Evolutionary conservation across 2,329 filamentous ascomycete genomes (phyloP), one percentile per base, ranked within the genome.

Genomic region (Metarhizium robertsii): DNA sequence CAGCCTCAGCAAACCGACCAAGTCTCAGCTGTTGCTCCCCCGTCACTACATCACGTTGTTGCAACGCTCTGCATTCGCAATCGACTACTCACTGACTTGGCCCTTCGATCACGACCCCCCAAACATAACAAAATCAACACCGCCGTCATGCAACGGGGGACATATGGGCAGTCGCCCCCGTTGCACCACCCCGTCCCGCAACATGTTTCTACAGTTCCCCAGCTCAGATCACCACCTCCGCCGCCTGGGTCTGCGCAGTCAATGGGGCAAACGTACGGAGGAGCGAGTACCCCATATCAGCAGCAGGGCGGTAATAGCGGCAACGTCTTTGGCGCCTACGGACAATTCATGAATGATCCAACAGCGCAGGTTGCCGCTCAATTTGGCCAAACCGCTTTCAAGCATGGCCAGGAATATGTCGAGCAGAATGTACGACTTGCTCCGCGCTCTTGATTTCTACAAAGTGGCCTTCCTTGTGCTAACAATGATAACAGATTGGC

Each of bases 101-200:
- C 20, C 43, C 4, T 20, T 46, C 47, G 45, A 40, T n/a, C 14
- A 4, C 30, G 14, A n/a, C 25, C 10, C 18, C 50, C n/a, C 11
- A 20, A 43, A 38, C n/a, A 50, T 16, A 38, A 50, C 20, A 16
- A 30, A 48, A n/a, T 10, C 30, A 38, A 11, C 49, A 11, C 38
- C 50, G 32, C 47, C 57, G 58, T 68, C 59, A 96, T 96, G 92
- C 92, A 96, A 75, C 88, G 91, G 70, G 80, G 86, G 69, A 79
- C 84, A 54, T 96, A 94, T 75, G 84, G 84, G 71, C 88, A 92
- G 67, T 96, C 91, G 68, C 92, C 92, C 69, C 92, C 92, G 62
- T 85, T 97, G 64, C 94, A 97, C 73, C 94, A 97, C 71, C 94
- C 94, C 57, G 91, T 97, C 57, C 94, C 94, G 59, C 94, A 99